Base-by-base conservation (phyloP, 805 yeast genomes). In the Huiozyma naganishii region DNA sequence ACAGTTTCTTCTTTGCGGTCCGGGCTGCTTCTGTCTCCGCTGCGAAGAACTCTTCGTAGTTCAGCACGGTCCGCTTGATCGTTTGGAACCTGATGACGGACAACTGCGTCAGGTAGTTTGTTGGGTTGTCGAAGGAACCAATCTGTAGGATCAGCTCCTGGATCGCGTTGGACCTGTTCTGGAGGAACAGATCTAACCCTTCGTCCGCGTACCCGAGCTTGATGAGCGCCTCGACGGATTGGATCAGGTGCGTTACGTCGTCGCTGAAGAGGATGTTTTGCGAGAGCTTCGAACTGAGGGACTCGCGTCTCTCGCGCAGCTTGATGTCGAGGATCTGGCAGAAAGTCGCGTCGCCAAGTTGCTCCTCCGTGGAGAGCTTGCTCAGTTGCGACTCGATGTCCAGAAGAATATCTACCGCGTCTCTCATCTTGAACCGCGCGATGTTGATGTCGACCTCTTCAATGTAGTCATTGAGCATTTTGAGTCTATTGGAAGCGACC, bases 361-460 rank as follows among this genome's bases (percentile, higher is more conserved):
- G 32, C 6, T 38, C 12, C 9, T 50, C 50, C 12, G 55, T 49
- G 10, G 47, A 50, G 5, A 45, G 43, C 3, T 45, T 32, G 1
- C 41, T 32, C 27, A 65, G 41, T 7, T 57, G 55, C 3, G 42
- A 46, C 42, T 69, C 73, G 43, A 74, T 64, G 17, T 54, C 55
- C 6, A 52, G 36, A 32, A 66, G 43, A 10, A 48, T 47, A 4
- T 59, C 66, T 3, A 71, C 71, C 0, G 77, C 71, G 12, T 60
- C 65, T 38, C 65, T 54, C 60, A 72, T 80, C 44, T 72, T 70
- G 42, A 75, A 72, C 52, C 82, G 80, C 8, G 85, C 80, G 27
- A 83, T 68, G 43, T 70, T 70, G 10, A 80, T 76, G 56, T 84
- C 92, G 36, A 82, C 69, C 44, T 81, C 86, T 53, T 83, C 87